Base-by-base conservation (phyloP, 1,284 basidiomycete genomes). In the Cutaneotrichosporon spelunceum region DNA sequence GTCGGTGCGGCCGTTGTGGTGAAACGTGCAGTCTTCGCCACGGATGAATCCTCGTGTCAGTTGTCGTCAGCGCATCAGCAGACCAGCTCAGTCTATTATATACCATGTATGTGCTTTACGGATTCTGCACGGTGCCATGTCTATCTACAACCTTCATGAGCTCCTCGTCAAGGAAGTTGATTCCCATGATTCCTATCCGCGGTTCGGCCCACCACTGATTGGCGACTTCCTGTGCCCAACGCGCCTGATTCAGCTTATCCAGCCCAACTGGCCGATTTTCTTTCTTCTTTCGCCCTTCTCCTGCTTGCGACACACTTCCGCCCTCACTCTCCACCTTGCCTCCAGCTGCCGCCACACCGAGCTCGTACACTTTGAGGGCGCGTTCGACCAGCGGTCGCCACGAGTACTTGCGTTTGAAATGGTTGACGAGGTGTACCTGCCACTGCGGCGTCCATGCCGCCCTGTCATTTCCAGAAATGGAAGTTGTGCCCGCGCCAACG, bases 341-440 rank as follows among this genome's bases (percentile, higher is more conserved):
- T 24, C 27, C 48, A 6, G 19, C 48, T 14, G 26, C 26, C 13
- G 26, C 26, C 14, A 50, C 48, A 4, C 26, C 48, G 3, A 13
- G 48, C 19, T 30, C 27, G 26, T 50, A 50, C 11, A 50, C 48
- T 23, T 16, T 27, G 27, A 36, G 23, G 5, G 59, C 53, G 26
- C 47, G 52, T 16, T 56, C 47, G 9, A 61, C 26, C 34, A 52
- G 19, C 6, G 59, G 59, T 8, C 59, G 59, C 26, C 39, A 61
- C 27, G 54, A 45, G 39, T 52, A 50, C 36, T 48, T 61, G 36
- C 47, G 19, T 56, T 57, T 57, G 21, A 57, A 50, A 30, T 50
- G 52, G 50, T 57, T 57, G 44, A 58, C 60, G 33, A 59, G 44
- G 29, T 56, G 61, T 26, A 62, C 57, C 27, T 62, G 61, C 48